Evolutionary conservation across 1,284 basidiomycete genomes (phyloP), one percentile per base, ranked within the genome.

Genomic region (Austroboletus sp.): DNA sequence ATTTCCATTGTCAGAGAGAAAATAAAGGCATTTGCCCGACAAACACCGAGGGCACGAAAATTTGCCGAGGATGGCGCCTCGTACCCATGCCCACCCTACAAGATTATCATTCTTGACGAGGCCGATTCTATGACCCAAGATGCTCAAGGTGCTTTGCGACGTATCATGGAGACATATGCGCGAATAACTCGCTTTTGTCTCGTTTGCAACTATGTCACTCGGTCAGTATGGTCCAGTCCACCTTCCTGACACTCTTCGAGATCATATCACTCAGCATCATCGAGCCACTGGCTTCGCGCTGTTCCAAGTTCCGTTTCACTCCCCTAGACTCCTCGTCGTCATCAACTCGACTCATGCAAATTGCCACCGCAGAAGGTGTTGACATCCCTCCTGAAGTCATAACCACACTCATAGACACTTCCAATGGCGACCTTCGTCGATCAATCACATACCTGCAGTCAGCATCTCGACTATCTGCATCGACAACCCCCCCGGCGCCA

Each of bases 91-190:
- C 96, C 96, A 26, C 95, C 96, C 0, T 99, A 92, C 74, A 99
- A 99, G 68, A 96, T 99, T 57, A 88, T 99, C 63, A 98, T 99
- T 52, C 79, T 99, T 15, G 96, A 99, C 61, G 96, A 99, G 70
- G 96, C 96, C 31, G 96, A 99, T 65, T 95, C 91, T 11, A 99
- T 99, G 95, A 99, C 95, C 6, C 96, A 98, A 68, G 95, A 98
- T 63, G 95, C 95, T 2, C 95, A 99, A 68, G 92, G 86, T 39
- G 95, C 95, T 0, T 71, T 99, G 35, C 78, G 95, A 40, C 80
- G 96, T 17, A 98, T 98, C 62, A 99, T 99, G 96, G 96, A 99
- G 70, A 94, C 85, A 30, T 94, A 98, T 62, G 92, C 91, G 6
- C 79, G 86, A 41, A 98, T 98, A 63, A 98, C 96, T 29, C 79